A percentile compares a stretch with the other conserved stretches of the same genome.
These are phyloP conservation scores for Middelhovenomyces tepae DNA, from an alignment of 805 yeast species.

Conservation along the genomic window DNA sequence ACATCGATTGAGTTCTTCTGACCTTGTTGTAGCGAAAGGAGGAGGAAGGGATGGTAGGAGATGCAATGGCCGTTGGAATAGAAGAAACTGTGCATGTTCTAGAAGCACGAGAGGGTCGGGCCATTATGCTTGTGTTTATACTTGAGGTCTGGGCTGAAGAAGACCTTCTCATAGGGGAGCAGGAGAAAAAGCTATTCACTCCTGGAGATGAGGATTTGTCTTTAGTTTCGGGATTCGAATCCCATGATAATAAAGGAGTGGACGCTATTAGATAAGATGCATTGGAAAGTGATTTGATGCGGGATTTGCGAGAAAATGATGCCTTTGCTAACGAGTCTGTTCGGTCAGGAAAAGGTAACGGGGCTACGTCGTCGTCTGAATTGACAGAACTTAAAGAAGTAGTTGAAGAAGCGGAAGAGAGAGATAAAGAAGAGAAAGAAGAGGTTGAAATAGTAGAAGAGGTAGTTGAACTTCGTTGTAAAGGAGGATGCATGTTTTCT, in stretches of 20 bases:
- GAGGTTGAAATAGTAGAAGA: neutral
- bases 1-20: conserved; percentile 63
- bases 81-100: too few relatives aligned
- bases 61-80: conserved; percentile 10
- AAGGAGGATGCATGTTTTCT: conserved; percentile 1
- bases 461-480: conserved; percentile 3
- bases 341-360: neutral
- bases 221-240: conserved; percentile 1
- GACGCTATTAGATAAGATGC: conserved; percentile 13
- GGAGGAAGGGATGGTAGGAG: conserved; percentile 10
- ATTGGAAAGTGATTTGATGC: conserved; percentile 14
- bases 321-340: too few relatives aligned
- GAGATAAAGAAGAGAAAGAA: conserved; percentile 3
- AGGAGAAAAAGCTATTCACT: conserved; percentile 5
- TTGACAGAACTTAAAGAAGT: conserved; percentile 3
- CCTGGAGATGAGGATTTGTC: conserved; percentile 1
- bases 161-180: conserved; percentile 7
- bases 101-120: too few relatives aligned
- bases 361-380: neutral
- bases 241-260: conserved; percentile 9
- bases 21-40: conserved; percentile 30
- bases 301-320: too few relatives aligned
- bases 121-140: too few relatives aligned
- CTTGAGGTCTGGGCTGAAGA: too few relatives aligned
- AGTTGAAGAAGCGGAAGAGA: conserved; percentile 2